Percentiles rank a stretch among this genome's conserved stretches.
Evolutionary conservation across 192 early-diverging fungal species (phyloP).

Genomic region (Borealophlyctis nickersoniae): DNA sequence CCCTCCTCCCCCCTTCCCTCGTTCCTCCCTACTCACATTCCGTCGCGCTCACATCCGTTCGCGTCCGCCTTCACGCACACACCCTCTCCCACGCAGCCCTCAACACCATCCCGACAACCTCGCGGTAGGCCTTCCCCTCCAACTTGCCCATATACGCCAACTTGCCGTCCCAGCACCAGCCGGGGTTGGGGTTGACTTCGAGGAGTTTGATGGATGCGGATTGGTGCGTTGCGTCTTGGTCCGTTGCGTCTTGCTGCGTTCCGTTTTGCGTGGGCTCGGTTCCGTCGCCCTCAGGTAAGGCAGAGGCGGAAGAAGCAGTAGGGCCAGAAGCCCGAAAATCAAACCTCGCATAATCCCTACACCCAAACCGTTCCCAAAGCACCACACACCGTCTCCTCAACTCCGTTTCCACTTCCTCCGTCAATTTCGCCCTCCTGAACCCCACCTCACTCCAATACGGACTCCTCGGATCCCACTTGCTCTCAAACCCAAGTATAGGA

Average conservation of each 20-base stretch:
- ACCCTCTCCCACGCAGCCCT: conserved; percentile 35
- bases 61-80: not conserved
- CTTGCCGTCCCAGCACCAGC: conserved; percentile 63
- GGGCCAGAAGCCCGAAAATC: conserved; percentile 50
- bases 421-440: conserved; percentile 38
- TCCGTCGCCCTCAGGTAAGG: not conserved
- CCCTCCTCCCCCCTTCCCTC: no score
- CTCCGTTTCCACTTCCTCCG: conserved; percentile 9
- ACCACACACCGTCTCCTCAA: conserved; percentile 36
- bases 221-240: no score
- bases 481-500: conserved; percentile 57
- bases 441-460: conserved; percentile 55
- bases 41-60: not conserved
- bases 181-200: conserved; percentile 58
- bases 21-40: no score
- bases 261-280: not conserved
- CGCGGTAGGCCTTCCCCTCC: conserved; percentile 39
- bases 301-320: not conserved
- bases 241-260: conserved; percentile 19
- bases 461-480: conserved; percentile 55
- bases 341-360: conserved; percentile 54
- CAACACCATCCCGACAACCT: conserved; percentile 47
- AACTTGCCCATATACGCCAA: conserved; percentile 54
- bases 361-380: conserved; percentile 50
- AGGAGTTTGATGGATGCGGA: conserved; percentile 47